Percentiles rank a stretch among this genome's conserved stretches.
Conservation (phyloP, 768 basidiomycete species). For the Auriscalpium orientale region DNA sequence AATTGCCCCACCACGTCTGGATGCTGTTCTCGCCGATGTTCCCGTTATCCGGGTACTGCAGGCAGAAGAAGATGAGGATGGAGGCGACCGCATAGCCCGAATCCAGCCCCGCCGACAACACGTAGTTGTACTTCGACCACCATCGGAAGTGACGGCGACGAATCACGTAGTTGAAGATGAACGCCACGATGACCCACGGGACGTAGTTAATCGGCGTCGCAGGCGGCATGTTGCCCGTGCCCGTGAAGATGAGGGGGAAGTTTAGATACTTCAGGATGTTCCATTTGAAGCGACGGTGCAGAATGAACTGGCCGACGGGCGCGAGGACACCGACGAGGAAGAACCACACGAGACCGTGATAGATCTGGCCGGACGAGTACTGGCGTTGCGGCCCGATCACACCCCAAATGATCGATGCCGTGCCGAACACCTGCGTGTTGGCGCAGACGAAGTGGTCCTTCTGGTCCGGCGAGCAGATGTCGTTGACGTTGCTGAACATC, state of each 20-base stretch:
- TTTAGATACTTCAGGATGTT: conserved; percentile 56
- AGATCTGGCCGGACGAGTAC: conserved; percentile 51
- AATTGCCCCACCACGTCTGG: conserved; percentile 26
- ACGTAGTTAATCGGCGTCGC: conserved; percentile 37
- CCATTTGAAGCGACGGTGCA: conserved; percentile 18
- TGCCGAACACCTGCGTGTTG: conserved; percentile 65
- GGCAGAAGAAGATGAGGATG: conserved; percentile 23
- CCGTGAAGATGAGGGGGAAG: conserved; percentile 33
- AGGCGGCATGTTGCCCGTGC: conserved; percentile 32
- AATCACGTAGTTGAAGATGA: conserved; percentile 29
- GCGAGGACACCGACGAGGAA: conserved; percentile 71
- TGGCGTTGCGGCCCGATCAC: conserved; percentile 70
- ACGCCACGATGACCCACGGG: conserved; percentile 31
- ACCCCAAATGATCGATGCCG: conserved; percentile 65
- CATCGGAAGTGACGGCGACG: conserved; percentile 19
- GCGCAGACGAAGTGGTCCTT: conserved; percentile 49
- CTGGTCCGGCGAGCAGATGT: conserved; percentile 49
- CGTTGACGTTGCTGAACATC: conserved; percentile 64
- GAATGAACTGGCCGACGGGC: conserved; percentile 43
- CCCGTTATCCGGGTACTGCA: conserved; percentile 28
- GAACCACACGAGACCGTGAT: conserved; percentile 45
- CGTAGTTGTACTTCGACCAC: conserved; percentile 27
- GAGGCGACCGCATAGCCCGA: conserved; percentile 14
- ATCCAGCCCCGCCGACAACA: conserved; percentile 13
- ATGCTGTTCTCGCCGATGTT: conserved; percentile 26